Evolutionary conservation across 352 stramenopile species (phyloP), one percentile per base, ranked within the genome.

Genomic region (Pythium chondricola): DNA sequence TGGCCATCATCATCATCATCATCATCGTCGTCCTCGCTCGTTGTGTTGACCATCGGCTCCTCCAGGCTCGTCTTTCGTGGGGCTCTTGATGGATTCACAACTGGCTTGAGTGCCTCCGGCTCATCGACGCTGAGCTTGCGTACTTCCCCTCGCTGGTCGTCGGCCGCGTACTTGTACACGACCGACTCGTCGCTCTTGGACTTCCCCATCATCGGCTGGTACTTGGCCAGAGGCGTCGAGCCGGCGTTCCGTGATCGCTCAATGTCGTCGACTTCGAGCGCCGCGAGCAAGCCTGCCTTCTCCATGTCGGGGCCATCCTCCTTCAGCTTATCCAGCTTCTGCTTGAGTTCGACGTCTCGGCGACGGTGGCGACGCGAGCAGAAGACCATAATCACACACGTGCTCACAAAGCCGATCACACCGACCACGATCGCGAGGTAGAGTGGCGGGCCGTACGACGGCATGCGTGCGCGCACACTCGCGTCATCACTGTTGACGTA

Each of bases 301-400:
- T 63, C 37, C 48, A 58, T 63, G n/a, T 63, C 47, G 17, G 45
- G 24, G 17, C 52, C 32, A 6, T 53, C 42, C 14, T 36, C 21
- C 42, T 63, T 63, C 24, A 52, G 51, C 55, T 83, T 83, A 52
- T 69, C 57, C 32, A 74, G 49, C 13, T 58, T 57, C 35, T 65
- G 48, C 43, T 58, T 47, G 3, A 48, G 27, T 31, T 58, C 55
- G 2, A 35, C 48, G 3, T 63, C 36, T 33, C 49, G 44, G 30
- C 25, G 33, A 27, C 43, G 55, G 5, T 48, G 55, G 2, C 55
- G 55, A 9, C 24, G 42, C 17, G 55, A 59, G 36, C 74, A 71
- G n/a, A 75, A 51, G 21, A 71, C 29, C 22, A 84, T 60, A 29
- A 83, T 54, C 21, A 74, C 14, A 32, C 77, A 57, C 27, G 75